Conservation (phyloP, 495 filamentous ascomycete species). For the Trichocladium uniseriatum region DNA sequence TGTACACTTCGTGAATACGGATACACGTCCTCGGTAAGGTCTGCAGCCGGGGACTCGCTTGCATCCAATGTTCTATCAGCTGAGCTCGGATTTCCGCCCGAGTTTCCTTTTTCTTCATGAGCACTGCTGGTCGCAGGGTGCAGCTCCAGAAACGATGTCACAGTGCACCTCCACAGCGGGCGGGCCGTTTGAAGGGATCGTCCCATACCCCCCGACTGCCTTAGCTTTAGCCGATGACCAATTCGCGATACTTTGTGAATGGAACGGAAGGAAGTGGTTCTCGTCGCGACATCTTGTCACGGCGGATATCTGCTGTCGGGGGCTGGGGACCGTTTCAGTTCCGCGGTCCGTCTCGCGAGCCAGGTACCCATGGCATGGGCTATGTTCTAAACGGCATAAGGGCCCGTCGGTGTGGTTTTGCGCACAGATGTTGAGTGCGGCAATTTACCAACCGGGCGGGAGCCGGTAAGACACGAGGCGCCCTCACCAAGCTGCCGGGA, state of each 20-base stretch:
- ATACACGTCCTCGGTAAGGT: background rate
- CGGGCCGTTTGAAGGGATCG: too few relatives aligned
- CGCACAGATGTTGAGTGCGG: constrained; percentile 7
- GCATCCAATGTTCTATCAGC: constrained; percentile 1
- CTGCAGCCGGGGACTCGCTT: background rate
- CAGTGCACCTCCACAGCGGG: too few relatives aligned
- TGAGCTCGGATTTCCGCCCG: constrained; percentile 1
- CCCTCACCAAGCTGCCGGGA: constrained; percentile 9
- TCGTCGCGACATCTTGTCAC: too few relatives aligned
- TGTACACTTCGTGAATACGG: background rate
- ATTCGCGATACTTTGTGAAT: too few relatives aligned
- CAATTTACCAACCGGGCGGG: constrained; percentile 22
- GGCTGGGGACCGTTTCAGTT: background rate
- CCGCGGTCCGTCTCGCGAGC: background rate
- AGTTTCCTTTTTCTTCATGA: constrained; percentile 1
- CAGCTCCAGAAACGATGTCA: too few relatives aligned
- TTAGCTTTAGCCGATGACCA: too few relatives aligned
- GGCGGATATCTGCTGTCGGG: too few relatives aligned
- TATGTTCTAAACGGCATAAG: background rate
- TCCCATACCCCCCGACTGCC: too few relatives aligned
- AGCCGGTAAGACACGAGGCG: constrained; percentile 14
- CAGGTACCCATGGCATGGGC: background rate
- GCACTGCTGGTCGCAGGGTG: constrained; percentile 8
- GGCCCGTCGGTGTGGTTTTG: constrained; percentile 11
- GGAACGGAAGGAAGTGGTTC: too few relatives aligned